Percentiles rank a stretch among this genome's conserved stretches.
Evolutionary conservation across 495 filamentous ascomycete species (phyloP).

Genomic region (Neohortaea acidophila): DNA sequence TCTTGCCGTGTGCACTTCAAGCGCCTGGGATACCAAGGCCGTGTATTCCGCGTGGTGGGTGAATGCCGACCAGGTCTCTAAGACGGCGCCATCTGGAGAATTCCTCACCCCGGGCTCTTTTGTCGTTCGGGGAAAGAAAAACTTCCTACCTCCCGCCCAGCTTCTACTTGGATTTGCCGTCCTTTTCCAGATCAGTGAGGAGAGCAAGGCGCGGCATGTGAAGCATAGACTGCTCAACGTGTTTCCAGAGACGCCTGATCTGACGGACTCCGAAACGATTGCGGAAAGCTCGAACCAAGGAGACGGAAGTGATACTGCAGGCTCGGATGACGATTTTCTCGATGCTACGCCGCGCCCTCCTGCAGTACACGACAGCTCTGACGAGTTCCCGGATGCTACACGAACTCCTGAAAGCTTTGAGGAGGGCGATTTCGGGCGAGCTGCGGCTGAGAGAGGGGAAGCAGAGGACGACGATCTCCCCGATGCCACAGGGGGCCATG

Average conservation of each 20-base stretch:
- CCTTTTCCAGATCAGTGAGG: slow-evolving; percentile 76
- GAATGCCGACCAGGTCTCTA: slow-evolving; percentile 70
- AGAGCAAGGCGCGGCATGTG: slow-evolving; percentile 65
- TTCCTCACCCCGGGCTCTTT: slow-evolving; percentile 64
- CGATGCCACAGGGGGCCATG: slow-evolving; percentile 20
- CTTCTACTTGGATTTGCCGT: slow-evolving; percentile 75
- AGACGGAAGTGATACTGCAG: background rate
- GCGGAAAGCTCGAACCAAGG: background rate
- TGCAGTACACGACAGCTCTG: slow-evolving; percentile 18
- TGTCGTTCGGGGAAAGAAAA: slow-evolving; percentile 68
- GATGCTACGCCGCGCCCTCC: slow-evolving; percentile 1
- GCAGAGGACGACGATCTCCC: slow-evolving; percentile 26
- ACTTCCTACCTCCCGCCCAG: slow-evolving; percentile 77
- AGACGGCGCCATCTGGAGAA: slow-evolving; percentile 63
- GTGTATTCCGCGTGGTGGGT: slow-evolving; percentile 95
- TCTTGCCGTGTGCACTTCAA: slow-evolving; percentile 66
- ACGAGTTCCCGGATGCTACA: slow-evolving; percentile 29
- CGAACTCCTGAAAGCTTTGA: slow-evolving; percentile 24
- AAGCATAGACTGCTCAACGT: slow-evolving; percentile 50
- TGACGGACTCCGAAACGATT: slow-evolving; percentile 7
- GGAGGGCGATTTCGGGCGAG: slow-evolving; percentile 23
- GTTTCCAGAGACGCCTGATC: slow-evolving; percentile 1
- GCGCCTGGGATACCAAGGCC: slow-evolving; percentile 89
- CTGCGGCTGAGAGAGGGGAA: too few relatives aligned
- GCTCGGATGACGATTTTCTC: slow-evolving; percentile 7